phyloP scores from a whole-genome alignment of 768 basidiomycete species.

The Russula lepida region DNA sequence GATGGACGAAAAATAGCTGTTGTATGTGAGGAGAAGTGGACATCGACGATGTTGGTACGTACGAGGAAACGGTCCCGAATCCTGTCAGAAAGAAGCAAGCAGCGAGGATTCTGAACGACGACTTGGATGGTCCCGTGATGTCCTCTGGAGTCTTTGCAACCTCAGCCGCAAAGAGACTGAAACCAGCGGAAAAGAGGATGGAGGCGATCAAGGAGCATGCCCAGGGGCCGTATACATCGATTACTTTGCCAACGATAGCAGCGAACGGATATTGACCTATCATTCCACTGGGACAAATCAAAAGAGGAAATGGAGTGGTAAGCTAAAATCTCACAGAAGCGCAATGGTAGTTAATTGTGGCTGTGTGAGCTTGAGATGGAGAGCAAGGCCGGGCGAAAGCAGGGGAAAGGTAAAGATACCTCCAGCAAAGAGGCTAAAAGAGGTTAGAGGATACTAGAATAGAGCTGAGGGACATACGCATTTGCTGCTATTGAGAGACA shows the following conservation, averaged over 20 bases:
- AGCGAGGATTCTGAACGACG: conserved; percentile 46
- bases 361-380: conserved; percentile 56
- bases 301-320: background rate
- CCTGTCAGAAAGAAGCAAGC: conserved; percentile 56
- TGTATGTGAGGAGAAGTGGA: background rate
- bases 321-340: conserved; percentile 47
- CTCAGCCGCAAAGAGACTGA: conserved; percentile 53
- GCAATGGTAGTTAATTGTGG: conserved; percentile 73
- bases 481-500: conserved; percentile 55
- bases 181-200: conserved; percentile 49
- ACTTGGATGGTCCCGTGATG: conserved; percentile 30
- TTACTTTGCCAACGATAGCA: conserved; percentile 56
- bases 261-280: conserved; percentile 75
- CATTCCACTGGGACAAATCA: conserved; percentile 49
- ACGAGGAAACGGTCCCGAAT: conserved; percentile 68
- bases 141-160: conserved; percentile 40
- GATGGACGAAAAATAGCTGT: conserved; percentile 55
- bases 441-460: background rate
- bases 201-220: conserved; percentile 56
- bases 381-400: conserved; percentile 53
- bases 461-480: conserved; percentile 38
- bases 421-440: conserved; percentile 62
- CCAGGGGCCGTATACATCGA: conserved; percentile 63
- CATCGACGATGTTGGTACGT: conserved; percentile 25
- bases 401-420: conserved; percentile 76